A percentile compares a stretch with the other conserved stretches of the same genome.
phyloP scores from a whole-genome alignment of 176 grass and related monocot species.

The Poa pratensis region DNA sequence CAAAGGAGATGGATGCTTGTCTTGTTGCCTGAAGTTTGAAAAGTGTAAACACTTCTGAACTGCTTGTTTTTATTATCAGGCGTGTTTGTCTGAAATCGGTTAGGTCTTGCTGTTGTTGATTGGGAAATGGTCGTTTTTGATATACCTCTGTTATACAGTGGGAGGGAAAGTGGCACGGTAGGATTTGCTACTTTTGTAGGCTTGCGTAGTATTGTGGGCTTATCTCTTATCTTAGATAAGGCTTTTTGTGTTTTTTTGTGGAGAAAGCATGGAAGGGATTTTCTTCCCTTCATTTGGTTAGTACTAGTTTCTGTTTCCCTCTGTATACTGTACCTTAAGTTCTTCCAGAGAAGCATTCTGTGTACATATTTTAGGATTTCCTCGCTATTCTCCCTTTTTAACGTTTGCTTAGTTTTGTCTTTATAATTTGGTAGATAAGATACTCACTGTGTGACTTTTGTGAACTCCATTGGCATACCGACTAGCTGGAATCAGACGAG shows the following conservation, averaged over 20 bases:
- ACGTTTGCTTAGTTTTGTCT: background rate
- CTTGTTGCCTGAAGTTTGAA: background rate
- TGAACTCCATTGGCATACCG: background rate
- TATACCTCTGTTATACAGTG: background rate
- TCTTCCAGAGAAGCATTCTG: background rate
- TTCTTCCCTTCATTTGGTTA: background rate
- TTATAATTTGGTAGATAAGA: background rate
- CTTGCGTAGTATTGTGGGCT: background rate
- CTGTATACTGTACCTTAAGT: background rate
- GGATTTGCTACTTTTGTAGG: slow-evolving; percentile 15
- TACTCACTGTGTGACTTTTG: background rate
- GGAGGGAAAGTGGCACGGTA: background rate
- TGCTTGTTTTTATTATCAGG: background rate
- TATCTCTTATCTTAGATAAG: slow-evolving; percentile 17
- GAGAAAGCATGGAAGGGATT: background rate
- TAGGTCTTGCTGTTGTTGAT: slow-evolving; percentile 13
- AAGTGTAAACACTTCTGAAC: background rate
- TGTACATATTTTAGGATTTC: background rate
- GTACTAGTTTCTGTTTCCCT: slow-evolving; percentile 1
- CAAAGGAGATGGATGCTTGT: background rate
- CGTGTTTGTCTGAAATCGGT: slow-evolving; percentile 4
- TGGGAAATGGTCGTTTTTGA: slow-evolving; percentile 16
- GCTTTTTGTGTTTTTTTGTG: background rate
- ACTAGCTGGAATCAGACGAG: slow-evolving; percentile 34
- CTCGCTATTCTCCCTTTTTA: background rate